Base-by-base conservation (phyloP, 2,329 filamentous ascomycete genomes). In the Fusarium chaquense region DNA sequence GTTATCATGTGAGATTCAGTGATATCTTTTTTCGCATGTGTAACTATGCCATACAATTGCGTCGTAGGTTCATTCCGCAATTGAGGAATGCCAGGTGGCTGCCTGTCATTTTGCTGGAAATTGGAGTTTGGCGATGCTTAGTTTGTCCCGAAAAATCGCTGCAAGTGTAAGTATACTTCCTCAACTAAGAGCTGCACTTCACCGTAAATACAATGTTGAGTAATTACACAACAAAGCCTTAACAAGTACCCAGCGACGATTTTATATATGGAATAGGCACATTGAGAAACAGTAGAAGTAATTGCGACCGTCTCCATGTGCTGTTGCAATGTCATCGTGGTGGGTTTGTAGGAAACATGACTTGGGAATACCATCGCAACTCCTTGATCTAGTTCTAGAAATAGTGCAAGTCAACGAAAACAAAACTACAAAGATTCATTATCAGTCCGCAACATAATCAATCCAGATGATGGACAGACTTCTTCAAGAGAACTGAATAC, bases 381-480 rank as follows among this genome's bases (percentile, higher is more conserved):
- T 28, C 28, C 28, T 10, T 10, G 9, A 11, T 10, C 9, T 11
- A 11, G 28, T 10, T 28, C 9, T 28, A 9, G 3, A 10, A 3
- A 16, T 13, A 33, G 6, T 33, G 15, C 13, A 15, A 33, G 12
- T 15, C 15, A 20, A 38, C 3, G 7, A 20, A 38, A 4, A 20
- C 5, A 20, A 12, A 2, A 20, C 4, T 20, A 6, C 10, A 7
- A 38, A 20, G 16, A 6, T 8, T 5, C 33, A 18, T 2, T 11
- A 40, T 7, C 2, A 20, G n/a, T 20, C 4, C 3, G 0, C 5
- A 6, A 20, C 5, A 40, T 6, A 12, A 13, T 40, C n/a, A 7
- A 43, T 5, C 4, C 3, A 8, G 4, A 24, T 0, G 1, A 20
- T 4, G 3, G 2, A 20, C 16, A 20, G 8, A 4, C 11, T 20